Conservation (phyloP, 148 eudicot species). For the Salicornia ramosissima region DNA sequence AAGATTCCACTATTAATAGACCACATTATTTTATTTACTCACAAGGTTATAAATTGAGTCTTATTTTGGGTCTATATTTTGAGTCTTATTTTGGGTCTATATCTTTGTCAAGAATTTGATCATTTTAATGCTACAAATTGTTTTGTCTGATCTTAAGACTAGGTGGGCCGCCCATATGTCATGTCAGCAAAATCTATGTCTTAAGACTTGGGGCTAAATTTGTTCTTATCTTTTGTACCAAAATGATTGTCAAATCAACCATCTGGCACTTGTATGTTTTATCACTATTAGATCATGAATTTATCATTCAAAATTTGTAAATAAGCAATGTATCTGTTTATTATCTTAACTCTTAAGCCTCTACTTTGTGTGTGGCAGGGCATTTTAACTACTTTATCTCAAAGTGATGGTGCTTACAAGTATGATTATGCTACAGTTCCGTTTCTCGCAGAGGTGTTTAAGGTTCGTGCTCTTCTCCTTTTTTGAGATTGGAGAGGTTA, state of each 20-base stretch:
- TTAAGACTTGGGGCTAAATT: too few species aligned
- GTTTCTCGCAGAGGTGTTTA: constrained; percentile 76
- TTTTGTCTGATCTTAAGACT: too few species aligned
- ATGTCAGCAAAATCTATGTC: too few species aligned
- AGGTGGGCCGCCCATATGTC: too few species aligned
- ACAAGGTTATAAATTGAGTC: too few species aligned
- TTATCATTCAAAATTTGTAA: not conserved
- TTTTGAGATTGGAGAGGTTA: not conserved
- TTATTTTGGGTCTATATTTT: too few species aligned
- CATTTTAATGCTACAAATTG: too few species aligned
- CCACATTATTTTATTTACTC: too few species aligned
- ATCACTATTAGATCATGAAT: not conserved
- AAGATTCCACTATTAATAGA: too few species aligned
- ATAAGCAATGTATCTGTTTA: not conserved
- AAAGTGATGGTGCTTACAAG: constrained; percentile 64
- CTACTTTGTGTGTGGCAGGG: constrained; percentile 46
- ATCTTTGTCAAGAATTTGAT: too few species aligned
- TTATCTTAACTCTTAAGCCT: constrained; percentile 4
- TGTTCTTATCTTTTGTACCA: not conserved
- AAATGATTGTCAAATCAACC: not conserved
- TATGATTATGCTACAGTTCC: constrained; percentile 86
- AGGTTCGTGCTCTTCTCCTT: constrained; percentile 32
- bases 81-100: too few species aligned
- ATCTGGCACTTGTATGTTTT: not conserved
- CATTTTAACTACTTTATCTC: constrained; percentile 69